These are phyloP conservation scores for Falciphora oryzae DNA, from an alignment of 2,329 filamentous ascomycete genomes.

Conservation along the genomic window DNA sequence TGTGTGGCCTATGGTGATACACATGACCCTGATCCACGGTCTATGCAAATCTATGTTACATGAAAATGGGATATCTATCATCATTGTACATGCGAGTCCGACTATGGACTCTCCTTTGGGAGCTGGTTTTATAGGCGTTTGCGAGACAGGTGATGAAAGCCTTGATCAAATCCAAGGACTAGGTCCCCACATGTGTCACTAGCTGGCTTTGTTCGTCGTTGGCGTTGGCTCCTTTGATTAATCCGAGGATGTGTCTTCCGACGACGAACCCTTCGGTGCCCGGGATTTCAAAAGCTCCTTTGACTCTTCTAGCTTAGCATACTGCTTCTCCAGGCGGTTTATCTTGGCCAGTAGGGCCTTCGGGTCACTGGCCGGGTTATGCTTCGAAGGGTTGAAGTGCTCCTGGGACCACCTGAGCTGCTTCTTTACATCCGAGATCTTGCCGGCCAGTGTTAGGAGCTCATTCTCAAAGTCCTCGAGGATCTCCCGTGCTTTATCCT, in stretches of 20 bases:
- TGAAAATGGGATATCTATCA: conserved; percentile 4
- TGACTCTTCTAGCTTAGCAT: not conserved
- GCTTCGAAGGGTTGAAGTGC: conserved; percentile 13
- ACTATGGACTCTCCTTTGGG: not conserved
- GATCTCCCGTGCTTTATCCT: not conserved
- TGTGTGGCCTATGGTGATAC: too few relatives aligned
- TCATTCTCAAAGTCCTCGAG: not conserved
- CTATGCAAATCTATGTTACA: not conserved
- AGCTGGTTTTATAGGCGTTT: not conserved
- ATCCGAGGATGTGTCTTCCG: not conserved
- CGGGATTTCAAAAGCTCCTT: not conserved
- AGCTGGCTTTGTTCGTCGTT: not conserved
- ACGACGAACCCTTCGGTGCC: too few relatives aligned
- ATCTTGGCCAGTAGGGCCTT: conserved; percentile 18
- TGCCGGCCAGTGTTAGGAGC: conserved; percentile 12
- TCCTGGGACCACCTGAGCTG: conserved; percentile 20
- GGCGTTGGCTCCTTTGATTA: not conserved
- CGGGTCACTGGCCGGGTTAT: conserved; percentile 10
- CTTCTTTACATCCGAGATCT: conserved; percentile 27
- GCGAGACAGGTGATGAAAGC: not conserved
- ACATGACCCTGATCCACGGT: not conserved
- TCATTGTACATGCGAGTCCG: not conserved
- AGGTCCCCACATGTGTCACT: not conserved
- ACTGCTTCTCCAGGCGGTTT: conserved; percentile 11
- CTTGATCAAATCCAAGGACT: not conserved